Evolutionary conservation across 2,329 filamentous ascomycete species (phyloP).

Genomic region (Penicillium sp.): DNA sequence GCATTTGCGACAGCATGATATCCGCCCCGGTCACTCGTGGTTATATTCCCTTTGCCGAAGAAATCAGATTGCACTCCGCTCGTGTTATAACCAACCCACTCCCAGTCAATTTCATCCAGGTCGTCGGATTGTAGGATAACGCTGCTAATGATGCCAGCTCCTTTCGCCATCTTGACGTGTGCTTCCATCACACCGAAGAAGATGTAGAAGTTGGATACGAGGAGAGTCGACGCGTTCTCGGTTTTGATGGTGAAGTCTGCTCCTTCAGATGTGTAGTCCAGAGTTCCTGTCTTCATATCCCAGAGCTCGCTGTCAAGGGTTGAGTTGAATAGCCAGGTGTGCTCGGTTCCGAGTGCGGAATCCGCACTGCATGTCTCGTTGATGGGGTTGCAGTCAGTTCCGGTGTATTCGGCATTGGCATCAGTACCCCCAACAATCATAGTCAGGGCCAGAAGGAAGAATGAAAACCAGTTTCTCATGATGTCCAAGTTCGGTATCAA

Average conservation of each 20-base stretch:
- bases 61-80: constrained; percentile 73
- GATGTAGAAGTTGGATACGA: constrained; percentile 77
- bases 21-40: constrained; percentile 74
- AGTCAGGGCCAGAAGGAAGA: background rate
- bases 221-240: constrained; percentile 72
- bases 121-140: constrained; percentile 81
- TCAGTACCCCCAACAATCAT: background rate
- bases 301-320: constrained; percentile 60
- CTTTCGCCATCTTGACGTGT: constrained; percentile 70
- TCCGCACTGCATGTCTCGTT: constrained; percentile 67
- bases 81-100: constrained; percentile 40
- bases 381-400: constrained; percentile 72
- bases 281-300: constrained; percentile 64
- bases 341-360: constrained; percentile 62
- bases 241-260: constrained; percentile 69
- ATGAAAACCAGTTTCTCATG: background rate
- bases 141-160: constrained; percentile 73
- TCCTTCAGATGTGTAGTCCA: constrained; percentile 62
- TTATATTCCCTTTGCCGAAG: constrained; percentile 83
- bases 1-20: constrained; percentile 68
- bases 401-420: background rate
- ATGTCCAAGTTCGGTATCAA: background rate
- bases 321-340: constrained; percentile 63
- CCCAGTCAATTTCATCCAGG: constrained; percentile 80
- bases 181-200: constrained; percentile 80